Evolutionary conservation across 2,329 filamentous ascomycete species (phyloP), one percentile per base, ranked within the genome.

Genomic region (Aspergillus flavus): DNA sequence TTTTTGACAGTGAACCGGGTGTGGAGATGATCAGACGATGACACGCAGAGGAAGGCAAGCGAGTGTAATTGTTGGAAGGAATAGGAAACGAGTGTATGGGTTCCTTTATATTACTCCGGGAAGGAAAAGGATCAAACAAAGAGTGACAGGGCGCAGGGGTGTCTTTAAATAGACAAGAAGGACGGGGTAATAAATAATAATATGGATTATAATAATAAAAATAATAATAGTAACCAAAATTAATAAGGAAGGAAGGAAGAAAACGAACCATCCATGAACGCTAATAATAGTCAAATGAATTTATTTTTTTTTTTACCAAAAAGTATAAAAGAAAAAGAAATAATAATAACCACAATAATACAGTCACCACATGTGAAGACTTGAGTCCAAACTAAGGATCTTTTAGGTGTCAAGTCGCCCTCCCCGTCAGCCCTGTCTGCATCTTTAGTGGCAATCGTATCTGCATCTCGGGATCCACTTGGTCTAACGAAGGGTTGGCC

Each of bases 81-180:
- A 36, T 50, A 45, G 23, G 30, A 56, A 62, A 59, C 55, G 67
- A 63, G 58, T 50, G 57, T 62, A 56, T 57, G 61, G 58, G 48
- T 28, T 36, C 48, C 50, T 68, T 69, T 69, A 69, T 68, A 68
- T 58, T 34, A 61, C 46, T 64, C 53, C 46, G 14, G 46, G 34
- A 58, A 43, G 56, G 56, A 61, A 58, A 63, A 62, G 59, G 62
- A 50, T 52, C 55, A 58, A 41, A 52, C 54, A 59, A 61, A 50
- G 36, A 41, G 32, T 64, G 67, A 68, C 67, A 65, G 61, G 52
- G 61, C 56, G 64, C 59, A 69, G 53, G 56, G 12, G 60, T 58
- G 60, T 59, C 58, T 63, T 64, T 68, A 68, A 68, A 68, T 69
- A 68, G 59, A 64, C 43, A 60, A 21, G 43, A 30, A 28, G 57